Base-by-base conservation (phyloP, 2,329 filamentous ascomycete genomes). In the Neopestalotiopsis rosae region DNA sequence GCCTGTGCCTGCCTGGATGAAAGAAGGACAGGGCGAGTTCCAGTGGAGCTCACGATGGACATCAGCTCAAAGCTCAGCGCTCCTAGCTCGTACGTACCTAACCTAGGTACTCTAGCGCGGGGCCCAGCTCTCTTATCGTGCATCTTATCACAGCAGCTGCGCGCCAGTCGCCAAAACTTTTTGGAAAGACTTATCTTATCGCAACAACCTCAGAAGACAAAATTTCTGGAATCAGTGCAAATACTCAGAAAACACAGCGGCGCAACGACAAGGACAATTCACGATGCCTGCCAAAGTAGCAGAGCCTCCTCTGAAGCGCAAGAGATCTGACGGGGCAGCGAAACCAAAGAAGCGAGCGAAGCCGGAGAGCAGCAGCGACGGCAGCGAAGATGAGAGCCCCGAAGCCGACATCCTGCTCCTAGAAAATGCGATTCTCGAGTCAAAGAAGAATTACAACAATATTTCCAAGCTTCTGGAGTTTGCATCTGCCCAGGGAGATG, bases 371-470 rank as follows among this genome's bases (percentile, higher is more conserved):
- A 79, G 81, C 74, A 81, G 84, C 71, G 81, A 81, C 76, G 69
- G 82, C 79, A 80, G 82, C 75, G 82, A 85, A 71, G 81, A 82
- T 65, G 82, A 84, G 71, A 84, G 85, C 66, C 78, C 84, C 61
- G 88, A 91, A 77, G 86, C 88, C 68, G 87, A 89, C 71, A 93
- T 97, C 69, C 82, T 95, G 57, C 82, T 89, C 67, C 87, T 98
- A 67, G 95, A 98, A 82, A 86, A 89, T 71, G 91, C 93, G 68
- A 94, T 98, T 67, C 82, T 94, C 71, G 91, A 96, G 79, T 97
- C 94, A 64, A 92, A 90, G 76, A 94, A 94, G 80, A 89, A 97
- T 81, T 97, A 97, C 86, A 97, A 97, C 84, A 94, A 97, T 77
- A 95, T 98, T 76, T 87, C 89, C 7, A 88, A 87, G 12, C 82